Conservation (phyloP, 306 rosid genomes). For the Corylus avellana region DNA sequence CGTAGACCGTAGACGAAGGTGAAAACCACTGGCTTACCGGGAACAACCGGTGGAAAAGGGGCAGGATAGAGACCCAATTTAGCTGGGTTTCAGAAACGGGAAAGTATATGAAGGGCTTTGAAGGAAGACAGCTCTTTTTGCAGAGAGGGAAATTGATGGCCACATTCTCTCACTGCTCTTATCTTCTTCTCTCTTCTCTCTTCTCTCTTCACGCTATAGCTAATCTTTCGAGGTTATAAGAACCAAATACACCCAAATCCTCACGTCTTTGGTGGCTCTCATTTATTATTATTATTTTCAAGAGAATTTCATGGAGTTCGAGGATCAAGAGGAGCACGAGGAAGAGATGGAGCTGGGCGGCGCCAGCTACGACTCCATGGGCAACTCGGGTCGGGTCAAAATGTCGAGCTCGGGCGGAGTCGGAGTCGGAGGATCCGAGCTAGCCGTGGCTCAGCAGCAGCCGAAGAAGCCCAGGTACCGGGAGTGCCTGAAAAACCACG, state of each 20-base stretch:
- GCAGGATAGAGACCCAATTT: background rate
- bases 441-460: conserved; percentile 32
- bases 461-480: conserved; percentile 57
- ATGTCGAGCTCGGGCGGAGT: conserved; percentile 23
- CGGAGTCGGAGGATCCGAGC: conserved; percentile 12
- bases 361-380: conserved; percentile 62
- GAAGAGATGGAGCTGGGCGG: conserved; percentile 64
- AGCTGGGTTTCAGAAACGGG: conserved; percentile 37
- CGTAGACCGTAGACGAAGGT: conserved; percentile 8
- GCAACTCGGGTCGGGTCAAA: conserved; percentile 49
- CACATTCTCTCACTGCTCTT: conserved; percentile 34
- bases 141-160: conserved; percentile 34
- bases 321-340: conserved; percentile 79
- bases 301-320: conserved; percentile 58
- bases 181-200: conserved; percentile 18
- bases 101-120: conserved; percentile 51
- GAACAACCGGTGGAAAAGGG: conserved; percentile 43
- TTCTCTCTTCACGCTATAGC: background rate
- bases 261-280: background rate
- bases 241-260: background rate
- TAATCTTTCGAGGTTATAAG: background rate
- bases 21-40: conserved; percentile 48
- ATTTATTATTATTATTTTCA: background rate
- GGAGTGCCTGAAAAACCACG: conserved; percentile 92
- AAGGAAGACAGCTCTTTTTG: conserved; percentile 26